A percentile compares a stretch with the other conserved stretches of the same genome.
Evolutionary conservation across 208 protist genomes (phyloP).

Genomic region (Trypanosoma cruzi): DNA sequence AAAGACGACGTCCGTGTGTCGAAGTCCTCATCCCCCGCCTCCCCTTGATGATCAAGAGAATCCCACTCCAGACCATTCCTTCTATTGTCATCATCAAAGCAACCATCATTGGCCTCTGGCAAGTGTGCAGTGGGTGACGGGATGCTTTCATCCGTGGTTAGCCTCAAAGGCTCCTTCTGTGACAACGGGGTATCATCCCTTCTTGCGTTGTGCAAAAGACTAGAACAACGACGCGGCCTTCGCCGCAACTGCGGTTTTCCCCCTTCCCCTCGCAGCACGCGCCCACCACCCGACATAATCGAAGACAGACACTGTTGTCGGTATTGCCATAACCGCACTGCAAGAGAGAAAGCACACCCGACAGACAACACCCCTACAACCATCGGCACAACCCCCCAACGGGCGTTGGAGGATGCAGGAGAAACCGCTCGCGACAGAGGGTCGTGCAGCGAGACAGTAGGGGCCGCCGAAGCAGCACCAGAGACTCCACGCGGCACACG

Average conservation of each 20-base stretch:
- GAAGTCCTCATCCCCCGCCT: not conserved
- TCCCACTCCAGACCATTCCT: too few relatives aligned
- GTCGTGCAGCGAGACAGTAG: not conserved
- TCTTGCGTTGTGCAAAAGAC: too few relatives aligned
- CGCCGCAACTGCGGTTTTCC: too few relatives aligned
- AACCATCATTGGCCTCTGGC: too few relatives aligned
- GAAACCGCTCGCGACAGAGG: not conserved
- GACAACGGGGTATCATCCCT: too few relatives aligned
- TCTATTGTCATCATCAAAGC: too few relatives aligned
- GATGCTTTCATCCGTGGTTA: too few relatives aligned
- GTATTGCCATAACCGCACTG: not conserved
- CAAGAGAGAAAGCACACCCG: conserved; percentile 2
- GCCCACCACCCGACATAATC: not conserved
- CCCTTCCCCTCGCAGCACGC: too few relatives aligned
- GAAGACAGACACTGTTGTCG: not conserved
- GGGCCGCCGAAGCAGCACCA: not conserved
- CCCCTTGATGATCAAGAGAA: too few relatives aligned
- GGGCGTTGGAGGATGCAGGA: not conserved
- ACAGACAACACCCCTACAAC: not conserved
- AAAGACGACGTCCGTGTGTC: not conserved
- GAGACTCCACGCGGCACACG: not conserved
- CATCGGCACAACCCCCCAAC: not conserved
- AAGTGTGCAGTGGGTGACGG: too few relatives aligned
- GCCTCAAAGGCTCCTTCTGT: too few relatives aligned
- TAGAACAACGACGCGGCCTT: too few relatives aligned